Base-by-base conservation (phyloP, 83 land plant species). In the Larix sibirica region DNA sequence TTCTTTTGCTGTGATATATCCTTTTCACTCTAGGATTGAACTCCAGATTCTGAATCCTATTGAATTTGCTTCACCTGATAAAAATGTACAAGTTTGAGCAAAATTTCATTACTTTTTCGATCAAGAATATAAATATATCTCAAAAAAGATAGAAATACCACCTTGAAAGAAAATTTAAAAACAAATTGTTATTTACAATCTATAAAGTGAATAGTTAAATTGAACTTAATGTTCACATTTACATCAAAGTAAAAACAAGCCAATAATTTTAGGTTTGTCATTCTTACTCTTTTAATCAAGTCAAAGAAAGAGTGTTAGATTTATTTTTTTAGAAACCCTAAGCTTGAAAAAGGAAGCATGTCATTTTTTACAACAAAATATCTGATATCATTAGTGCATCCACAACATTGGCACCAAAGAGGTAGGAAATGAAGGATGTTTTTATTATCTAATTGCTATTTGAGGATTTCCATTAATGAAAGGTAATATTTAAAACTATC, bases 201-300 rank as follows among this genome's bases (percentile, higher is more conserved):
- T n/a, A 21, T 74, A 4, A 26, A 65, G 1, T 21, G 26, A 1
- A 47, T 4, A 13, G 9, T 9, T 44, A 44, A 24, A 42, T n/a
- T 44, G 24, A 10, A 20, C 56, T 73, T 42, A 42, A 0, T 28
- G 2, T 44, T 21, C 18, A n/a, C 21, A 74, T 56, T 26, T n/a
- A 74, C 13, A 44, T 26, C 3, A 21, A 7, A 44, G 8, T 2
- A n/a, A 8, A 74, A 47, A 47, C 58, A n/a, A 9, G 21, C 47
- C 58, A 44, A 74, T 44, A 74, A 24, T 74, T 50, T 10, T 2
- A 26, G 16, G 24, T 47, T 17, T 47, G 2, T 8, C 47, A 74
- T 75, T 60, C 89, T 79, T 79, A 92, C 92, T 68, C 91, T 88
- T 80, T 87, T 90, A 50, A 92, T 92, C 33, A 92, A n/a, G n/a